Conservation (phyloP, 352 stramenopile species). For the Globisporangium alternatum region DNA sequence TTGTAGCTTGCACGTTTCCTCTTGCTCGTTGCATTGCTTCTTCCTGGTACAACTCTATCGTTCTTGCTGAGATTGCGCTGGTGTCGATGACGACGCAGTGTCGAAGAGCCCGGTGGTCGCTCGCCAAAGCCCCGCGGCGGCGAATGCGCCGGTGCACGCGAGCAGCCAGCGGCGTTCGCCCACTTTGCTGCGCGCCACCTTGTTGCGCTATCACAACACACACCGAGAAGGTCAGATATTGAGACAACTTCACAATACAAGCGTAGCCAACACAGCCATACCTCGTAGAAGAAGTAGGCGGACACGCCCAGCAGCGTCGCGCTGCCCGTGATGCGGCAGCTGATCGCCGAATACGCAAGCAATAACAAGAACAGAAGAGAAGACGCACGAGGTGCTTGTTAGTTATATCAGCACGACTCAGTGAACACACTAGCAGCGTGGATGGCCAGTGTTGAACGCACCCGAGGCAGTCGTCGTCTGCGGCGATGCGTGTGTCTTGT, state of each 20-base stretch:
- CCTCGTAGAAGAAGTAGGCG: constrained; percentile 57
- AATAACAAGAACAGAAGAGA: background rate
- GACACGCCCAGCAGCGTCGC: constrained; percentile 49
- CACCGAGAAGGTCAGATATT: background rate
- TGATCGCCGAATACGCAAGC: constrained; percentile 13
- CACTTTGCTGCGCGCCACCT: constrained; percentile 36
- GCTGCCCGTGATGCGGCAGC: constrained; percentile 56
- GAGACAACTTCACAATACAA: no score
- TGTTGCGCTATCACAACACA: constrained; percentile 27
- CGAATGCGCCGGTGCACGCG: constrained; percentile 45
- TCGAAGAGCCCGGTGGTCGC: constrained; percentile 46
- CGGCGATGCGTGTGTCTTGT: background rate
- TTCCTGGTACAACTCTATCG: background rate
- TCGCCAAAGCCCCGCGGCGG: constrained; percentile 42
- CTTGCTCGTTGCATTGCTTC: no score
- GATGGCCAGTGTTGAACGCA: constrained; percentile 7
- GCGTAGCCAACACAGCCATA: constrained; percentile 7
- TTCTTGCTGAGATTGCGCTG: background rate
- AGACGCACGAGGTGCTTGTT: background rate
- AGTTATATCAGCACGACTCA: no score
- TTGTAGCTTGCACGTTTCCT: no score
- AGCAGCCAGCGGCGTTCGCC: constrained; percentile 61
- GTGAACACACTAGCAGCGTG: no score
- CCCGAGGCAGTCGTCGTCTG: constrained; percentile 23
- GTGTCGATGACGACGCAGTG: background rate